Percentiles rank a stretch among this genome's conserved stretches.
phyloP scores from a whole-genome alignment of 148 eudicot genomes.

The Pouteria glomerata region DNA sequence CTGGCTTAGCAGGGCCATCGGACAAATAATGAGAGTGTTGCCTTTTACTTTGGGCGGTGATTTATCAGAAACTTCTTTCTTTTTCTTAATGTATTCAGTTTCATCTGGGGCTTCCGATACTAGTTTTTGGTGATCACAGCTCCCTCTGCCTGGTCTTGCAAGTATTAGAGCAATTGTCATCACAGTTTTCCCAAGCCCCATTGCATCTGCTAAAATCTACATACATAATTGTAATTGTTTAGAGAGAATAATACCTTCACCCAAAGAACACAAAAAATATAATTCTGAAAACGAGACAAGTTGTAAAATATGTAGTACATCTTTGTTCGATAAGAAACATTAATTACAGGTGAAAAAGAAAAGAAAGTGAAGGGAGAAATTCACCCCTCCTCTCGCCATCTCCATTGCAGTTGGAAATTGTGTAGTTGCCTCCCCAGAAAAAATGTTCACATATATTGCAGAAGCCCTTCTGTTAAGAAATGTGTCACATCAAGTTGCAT shows the following conservation, averaged over 20 bases:
- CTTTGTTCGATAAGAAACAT: neutral
- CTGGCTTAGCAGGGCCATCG: conserved; percentile 69
- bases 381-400: conserved; percentile 65
- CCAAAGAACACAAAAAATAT: neutral
- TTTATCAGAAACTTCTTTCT: conserved; percentile 7
- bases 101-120: conserved; percentile 12
- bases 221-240: neutral
- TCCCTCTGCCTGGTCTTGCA: conserved; percentile 45
- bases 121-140: conserved; percentile 12
- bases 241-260: neutral
- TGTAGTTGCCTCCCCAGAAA: conserved; percentile 70
- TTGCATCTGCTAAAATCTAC: conserved; percentile 72
- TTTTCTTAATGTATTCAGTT: conserved; percentile 12
- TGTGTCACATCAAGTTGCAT: neutral
- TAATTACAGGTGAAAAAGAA: neutral
- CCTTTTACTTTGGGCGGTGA: conserved; percentile 28
- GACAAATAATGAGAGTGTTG: conserved; percentile 58
- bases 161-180: conserved; percentile 63
- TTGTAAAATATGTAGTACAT: neutral
- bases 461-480: conserved; percentile 47
- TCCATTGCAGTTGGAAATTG: conserved; percentile 53
- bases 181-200: conserved; percentile 81
- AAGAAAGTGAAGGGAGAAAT: conserved; percentile 5
- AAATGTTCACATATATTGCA: conserved; percentile 52
- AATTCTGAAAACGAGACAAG: neutral